Conservation (phyloP, 768 basidiomycete genomes). For the Chalciporus chontae region DNA sequence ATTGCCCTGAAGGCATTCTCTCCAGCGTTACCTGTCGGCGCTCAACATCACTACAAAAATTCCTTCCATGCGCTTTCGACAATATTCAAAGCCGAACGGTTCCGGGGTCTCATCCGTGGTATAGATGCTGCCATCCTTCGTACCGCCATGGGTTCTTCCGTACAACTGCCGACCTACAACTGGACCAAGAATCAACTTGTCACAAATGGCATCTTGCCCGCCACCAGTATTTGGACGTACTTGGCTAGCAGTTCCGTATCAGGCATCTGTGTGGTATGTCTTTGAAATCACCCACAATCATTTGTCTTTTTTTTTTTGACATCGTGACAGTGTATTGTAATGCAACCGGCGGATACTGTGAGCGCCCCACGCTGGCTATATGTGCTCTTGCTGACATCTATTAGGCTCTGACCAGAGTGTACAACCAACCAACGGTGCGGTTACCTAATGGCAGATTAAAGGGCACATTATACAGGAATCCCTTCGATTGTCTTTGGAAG, state of each 20-base stretch:
- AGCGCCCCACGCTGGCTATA: constrained; percentile 23
- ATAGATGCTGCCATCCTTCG: constrained; percentile 91
- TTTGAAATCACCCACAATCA: background rate
- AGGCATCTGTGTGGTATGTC: constrained; percentile 84
- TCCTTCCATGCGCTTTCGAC: constrained; percentile 78
- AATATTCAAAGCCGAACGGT: constrained; percentile 75
- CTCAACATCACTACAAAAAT: constrained; percentile 88
- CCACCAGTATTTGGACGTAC: constrained; percentile 83
- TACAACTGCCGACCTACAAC: constrained; percentile 95
- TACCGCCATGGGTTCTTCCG: constrained; percentile 93
- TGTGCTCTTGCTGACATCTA: constrained; percentile 1
- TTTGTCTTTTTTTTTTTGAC: constrained; percentile 12
- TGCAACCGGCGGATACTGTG: constrained; percentile 94
- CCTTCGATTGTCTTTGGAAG: constrained; percentile 96
- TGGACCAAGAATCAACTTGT: constrained; percentile 84
- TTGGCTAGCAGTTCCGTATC: constrained; percentile 85
- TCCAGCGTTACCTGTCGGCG: constrained; percentile 88
- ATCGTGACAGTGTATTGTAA: constrained; percentile 63
- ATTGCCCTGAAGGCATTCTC: constrained; percentile 74
- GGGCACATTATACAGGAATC: constrained; percentile 84
- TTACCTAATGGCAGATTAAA: constrained; percentile 67
- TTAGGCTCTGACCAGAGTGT: constrained; percentile 88
- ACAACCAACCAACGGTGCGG: constrained; percentile 84
- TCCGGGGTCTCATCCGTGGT: constrained; percentile 81
- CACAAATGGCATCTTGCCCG: constrained; percentile 60